phyloP scores from a whole-genome alignment of 2,329 filamentous ascomycete species.

The Alternaria postmessia region DNA sequence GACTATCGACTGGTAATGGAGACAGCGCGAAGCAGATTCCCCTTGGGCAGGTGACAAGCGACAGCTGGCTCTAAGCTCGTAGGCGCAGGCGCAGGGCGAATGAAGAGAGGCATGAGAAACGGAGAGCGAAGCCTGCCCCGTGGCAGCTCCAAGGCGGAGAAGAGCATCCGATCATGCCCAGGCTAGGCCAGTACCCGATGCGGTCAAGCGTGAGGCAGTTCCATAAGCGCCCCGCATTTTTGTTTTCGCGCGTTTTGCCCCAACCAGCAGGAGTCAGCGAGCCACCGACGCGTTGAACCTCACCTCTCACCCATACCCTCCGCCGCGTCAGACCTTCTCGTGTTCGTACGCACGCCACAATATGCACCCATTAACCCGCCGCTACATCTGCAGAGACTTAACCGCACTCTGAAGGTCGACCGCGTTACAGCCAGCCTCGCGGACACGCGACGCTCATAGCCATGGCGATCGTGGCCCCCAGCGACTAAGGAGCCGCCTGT shows the following conservation, averaged over 20 bases:
- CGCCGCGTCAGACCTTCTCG: slow-evolving; percentile 9
- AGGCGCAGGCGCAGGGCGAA: not conserved
- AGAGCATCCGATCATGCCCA: not conserved
- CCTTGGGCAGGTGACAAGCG: not conserved
- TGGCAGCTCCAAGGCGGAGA: not conserved
- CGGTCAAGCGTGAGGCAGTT: not conserved
- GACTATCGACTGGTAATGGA: not conserved
- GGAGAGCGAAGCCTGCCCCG: not conserved
- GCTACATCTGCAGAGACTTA: not conserved
- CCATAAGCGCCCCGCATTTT: slow-evolving; percentile 6
- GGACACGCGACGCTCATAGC: not conserved
- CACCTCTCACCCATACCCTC: not conserved
- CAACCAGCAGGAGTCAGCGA: not conserved
- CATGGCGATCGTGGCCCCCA: not conserved
- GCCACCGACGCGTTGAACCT: slow-evolving; percentile 11
- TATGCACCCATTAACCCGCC: slow-evolving; percentile 17
- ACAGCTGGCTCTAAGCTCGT: not conserved
- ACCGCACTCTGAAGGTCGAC: slow-evolving; percentile 6
- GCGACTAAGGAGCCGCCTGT: not conserved
- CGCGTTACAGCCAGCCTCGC: slow-evolving; percentile 9
- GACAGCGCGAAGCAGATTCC: not conserved
- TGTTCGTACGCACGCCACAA: slow-evolving; percentile 25
- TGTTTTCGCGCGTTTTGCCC: not conserved
- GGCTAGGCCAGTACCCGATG: not conserved
- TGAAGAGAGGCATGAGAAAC: not conserved